A percentile compares a stretch with the other conserved stretches of the same genome.
phyloP scores from a whole-genome alignment of 1,139 yeast genomes.

The Magnusiomyces fungicola region DNA sequence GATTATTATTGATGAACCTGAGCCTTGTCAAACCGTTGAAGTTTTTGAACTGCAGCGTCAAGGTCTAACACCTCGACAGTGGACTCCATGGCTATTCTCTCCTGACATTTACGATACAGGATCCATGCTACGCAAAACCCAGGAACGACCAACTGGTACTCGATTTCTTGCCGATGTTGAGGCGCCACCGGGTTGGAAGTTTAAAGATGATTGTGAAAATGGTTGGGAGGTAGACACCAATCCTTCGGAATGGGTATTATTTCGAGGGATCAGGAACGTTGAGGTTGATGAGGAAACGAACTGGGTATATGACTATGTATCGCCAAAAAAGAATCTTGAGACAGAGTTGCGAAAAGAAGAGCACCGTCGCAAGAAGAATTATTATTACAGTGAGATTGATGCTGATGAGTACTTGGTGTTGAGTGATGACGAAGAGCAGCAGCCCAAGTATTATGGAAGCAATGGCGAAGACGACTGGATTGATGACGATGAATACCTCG shows the following conservation, averaged over 20 bases:
- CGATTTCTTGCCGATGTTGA: constrained; percentile 46
- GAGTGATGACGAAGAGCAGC: not conserved
- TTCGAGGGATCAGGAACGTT: constrained; percentile 36
- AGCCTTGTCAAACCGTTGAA: constrained; percentile 51
- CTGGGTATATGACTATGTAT: constrained; percentile 45
- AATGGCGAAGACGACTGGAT: not conserved
- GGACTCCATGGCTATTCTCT: constrained; percentile 51
- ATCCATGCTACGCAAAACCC: constrained; percentile 47
- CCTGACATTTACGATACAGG: constrained; percentile 44
- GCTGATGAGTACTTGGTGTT: not conserved
- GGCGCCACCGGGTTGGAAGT: constrained; percentile 74
- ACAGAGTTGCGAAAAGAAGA: no score
- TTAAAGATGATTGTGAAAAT: constrained; percentile 45
- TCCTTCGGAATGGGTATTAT: constrained; percentile 47
- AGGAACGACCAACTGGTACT: constrained; percentile 63
- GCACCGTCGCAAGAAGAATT: not conserved
- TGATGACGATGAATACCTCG: not conserved
- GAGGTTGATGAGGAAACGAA: constrained; percentile 33
- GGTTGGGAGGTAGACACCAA: constrained; percentile 62
- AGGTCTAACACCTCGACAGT: constrained; percentile 52
- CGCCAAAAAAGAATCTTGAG: no score
- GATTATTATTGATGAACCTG: constrained; percentile 60
- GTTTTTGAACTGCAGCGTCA: constrained; percentile 67
- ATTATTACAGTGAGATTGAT: not conserved
- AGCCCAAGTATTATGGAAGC: not conserved